These are phyloP conservation scores for Hyaloscypha bicolor DNA, from an alignment of 495 filamentous ascomycete species.

Conservation along the genomic window DNA sequence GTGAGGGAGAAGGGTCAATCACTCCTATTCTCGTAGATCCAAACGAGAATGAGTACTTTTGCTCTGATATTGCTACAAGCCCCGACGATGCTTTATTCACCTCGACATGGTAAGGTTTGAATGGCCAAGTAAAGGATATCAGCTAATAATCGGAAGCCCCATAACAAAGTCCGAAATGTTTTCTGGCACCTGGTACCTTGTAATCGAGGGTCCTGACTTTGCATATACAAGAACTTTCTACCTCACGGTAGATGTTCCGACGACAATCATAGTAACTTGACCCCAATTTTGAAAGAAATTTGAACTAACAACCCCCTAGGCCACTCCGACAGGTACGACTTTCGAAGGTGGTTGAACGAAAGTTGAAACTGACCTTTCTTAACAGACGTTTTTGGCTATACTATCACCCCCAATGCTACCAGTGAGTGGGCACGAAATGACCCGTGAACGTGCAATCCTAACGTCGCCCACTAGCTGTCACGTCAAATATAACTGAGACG, in stretches of 20 bases:
- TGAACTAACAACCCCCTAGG: no score
- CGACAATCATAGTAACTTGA: neutral
- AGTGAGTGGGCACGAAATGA: no score
- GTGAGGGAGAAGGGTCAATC: conserved; percentile 30
- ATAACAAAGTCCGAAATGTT: neutral
- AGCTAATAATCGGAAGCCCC: neutral
- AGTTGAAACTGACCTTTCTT: no score
- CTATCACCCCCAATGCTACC: no score
- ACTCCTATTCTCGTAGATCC: conserved; percentile 37
- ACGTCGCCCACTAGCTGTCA: no score
- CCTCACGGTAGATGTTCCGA: neutral
- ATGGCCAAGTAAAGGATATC: neutral
- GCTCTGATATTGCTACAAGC: conserved; percentile 32
- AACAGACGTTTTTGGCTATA: no score
- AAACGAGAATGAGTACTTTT: conserved; percentile 32
- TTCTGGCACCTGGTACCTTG: conserved; percentile 4
- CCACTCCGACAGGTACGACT: no score
- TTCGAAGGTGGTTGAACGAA: no score
- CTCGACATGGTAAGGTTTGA: neutral
- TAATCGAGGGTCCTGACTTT: conserved; percentile 9
- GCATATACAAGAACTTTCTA: conserved; percentile 2
- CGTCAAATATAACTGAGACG: no score
- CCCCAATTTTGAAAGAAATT: no score
- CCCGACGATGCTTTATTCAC: conserved; percentile 21
- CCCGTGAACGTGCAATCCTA: no score